A percentile compares a stretch with the other conserved stretches of the same genome.
Conservation (phyloP, 1,139 yeast genomes). For the Komagataea norvegica region DNA sequence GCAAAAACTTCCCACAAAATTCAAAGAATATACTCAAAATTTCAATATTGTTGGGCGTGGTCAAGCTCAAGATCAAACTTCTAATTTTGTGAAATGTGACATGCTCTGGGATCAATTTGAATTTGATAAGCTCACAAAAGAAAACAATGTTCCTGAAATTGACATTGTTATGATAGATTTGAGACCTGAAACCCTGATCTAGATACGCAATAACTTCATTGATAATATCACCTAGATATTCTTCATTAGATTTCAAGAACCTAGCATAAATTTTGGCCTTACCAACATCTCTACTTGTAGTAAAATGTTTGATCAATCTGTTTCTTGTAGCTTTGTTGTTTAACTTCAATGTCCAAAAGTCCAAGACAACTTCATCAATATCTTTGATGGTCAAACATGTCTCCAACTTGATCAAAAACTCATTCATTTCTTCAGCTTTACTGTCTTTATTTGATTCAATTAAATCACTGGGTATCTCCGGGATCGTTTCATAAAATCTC, state of each 20-base stretch:
- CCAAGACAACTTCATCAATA: conserved; percentile 51
- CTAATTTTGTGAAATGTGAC: conserved; percentile 69
- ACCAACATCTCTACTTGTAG: conserved; percentile 40
- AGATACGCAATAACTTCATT: conserved; percentile 51
- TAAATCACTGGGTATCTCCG: conserved; percentile 30
- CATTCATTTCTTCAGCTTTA: conserved; percentile 42
- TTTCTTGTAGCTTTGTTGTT: conserved; percentile 73
- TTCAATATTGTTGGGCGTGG: conserved; percentile 58
- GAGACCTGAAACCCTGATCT: conserved; percentile 59
- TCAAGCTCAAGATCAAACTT: conserved; percentile 47
- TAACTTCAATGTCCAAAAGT: conserved; percentile 48
- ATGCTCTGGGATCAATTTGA: conserved; percentile 67
- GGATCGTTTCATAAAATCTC: conserved; percentile 52
- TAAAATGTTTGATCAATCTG: conserved; percentile 53
- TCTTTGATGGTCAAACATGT: conserved; percentile 42
- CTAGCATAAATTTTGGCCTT: conserved; percentile 51
- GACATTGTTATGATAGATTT: conserved; percentile 47
- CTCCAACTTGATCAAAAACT: conserved; percentile 44
- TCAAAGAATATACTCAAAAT: conserved; percentile 65
- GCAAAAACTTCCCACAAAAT: conserved; percentile 63
- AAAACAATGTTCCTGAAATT: conserved; percentile 57
- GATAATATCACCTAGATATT: conserved; percentile 46
- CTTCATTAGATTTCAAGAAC: conserved; percentile 58
- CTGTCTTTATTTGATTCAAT: conserved; percentile 15
- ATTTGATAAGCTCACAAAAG: conserved; percentile 73